Base-by-base conservation (phyloP, 2,329 filamentous ascomycete genomes). In the Pseudogymnoascus sp. region DNA sequence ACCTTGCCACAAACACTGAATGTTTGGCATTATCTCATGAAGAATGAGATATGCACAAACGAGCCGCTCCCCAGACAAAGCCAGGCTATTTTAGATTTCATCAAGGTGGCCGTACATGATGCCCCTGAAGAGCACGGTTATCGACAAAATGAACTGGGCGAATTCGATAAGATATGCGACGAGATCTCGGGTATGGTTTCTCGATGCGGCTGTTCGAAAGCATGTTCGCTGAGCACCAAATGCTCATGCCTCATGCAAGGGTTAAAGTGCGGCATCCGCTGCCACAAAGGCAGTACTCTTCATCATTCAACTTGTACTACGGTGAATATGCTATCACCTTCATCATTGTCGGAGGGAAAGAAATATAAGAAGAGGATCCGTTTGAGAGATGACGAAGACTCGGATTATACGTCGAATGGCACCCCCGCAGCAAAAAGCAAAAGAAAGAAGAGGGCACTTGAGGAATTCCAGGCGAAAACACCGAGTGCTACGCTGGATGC, bases 41-140 rank as follows among this genome's bases (percentile, higher is more conserved):
- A 61, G 37, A 63, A 63, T 31, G 28, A 37, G 12, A 38, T 62
- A 25, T 63, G 62, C 16, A 61, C 62, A 18, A 63, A 63, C 18
- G 62, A 63, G 50, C 25, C 31, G 8, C 61, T 60, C 16, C 61
- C 61, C 21, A 61, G 47, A 25, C 44, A 63, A 18, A 61, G 35
- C 14, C 31, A 61, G 23, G 35, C 33, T 3, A 63, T 63, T 33
- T 5, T 63, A n/a, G 53, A 61, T 5, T 60, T 33, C 10, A 60
- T 63, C 5, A 33, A 33, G 14, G 25, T 35, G 1, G 31, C 31
- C 10, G 61, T 63, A n/a, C 44, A 60, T 23, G 44, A 60, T 60
- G 28, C 38, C 2, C 61, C 61, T n/a, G 18, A 60, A 35, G 35
- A 25, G 33, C 38, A 63, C 21, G 31, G 44, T 4, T 38, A 60